Percentiles rank a stretch among this genome's conserved stretches.
These are phyloP conservation scores for Venturia nashicola DNA, from an alignment of 2,329 filamentous ascomycete species.

Conservation along the genomic window DNA sequence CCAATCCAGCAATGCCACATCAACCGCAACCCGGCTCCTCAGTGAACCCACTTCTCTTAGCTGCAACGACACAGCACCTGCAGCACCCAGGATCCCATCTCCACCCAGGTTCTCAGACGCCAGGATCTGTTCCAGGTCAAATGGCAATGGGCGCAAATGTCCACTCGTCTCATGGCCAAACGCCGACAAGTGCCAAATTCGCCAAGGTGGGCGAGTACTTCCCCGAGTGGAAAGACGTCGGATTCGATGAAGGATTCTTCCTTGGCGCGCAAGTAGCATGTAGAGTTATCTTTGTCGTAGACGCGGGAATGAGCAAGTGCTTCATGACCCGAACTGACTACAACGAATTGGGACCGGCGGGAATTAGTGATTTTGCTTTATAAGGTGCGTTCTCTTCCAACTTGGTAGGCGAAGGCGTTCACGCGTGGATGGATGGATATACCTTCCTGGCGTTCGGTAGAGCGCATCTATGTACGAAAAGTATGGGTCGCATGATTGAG, in stretches of 20 bases:
- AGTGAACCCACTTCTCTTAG: constrained; percentile 84
- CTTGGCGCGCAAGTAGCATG: constrained; percentile 79
- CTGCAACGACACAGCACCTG: constrained; percentile 66
- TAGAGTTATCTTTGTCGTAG: constrained; percentile 58
- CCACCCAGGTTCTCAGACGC: constrained; percentile 11
- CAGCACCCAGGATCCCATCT: constrained; percentile 18
- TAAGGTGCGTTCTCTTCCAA: not conserved
- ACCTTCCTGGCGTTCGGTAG: not conserved
- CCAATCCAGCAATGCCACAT: constrained; percentile 47
- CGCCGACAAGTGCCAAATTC: constrained; percentile 72
- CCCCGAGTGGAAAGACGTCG: constrained; percentile 70
- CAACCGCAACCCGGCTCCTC: constrained; percentile 38
- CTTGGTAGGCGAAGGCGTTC: not conserved
- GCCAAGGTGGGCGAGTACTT: constrained; percentile 74
- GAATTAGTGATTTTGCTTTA: constrained; percentile 43
- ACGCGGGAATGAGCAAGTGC: constrained; percentile 54
- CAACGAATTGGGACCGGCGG: constrained; percentile 52
- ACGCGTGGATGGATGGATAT: not conserved
- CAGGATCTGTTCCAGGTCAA: constrained; percentile 12
- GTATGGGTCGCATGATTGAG: not conserved
- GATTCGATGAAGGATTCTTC: constrained; percentile 73
- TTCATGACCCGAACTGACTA: constrained; percentile 58
- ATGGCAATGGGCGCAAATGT: constrained; percentile 32
- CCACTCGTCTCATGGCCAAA: constrained; percentile 56
- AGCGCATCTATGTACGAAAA: not conserved